Evolutionary conservation across 2,329 filamentous ascomycete species (phyloP).

Genomic region (Zymoseptoria ardabiliae): DNA sequence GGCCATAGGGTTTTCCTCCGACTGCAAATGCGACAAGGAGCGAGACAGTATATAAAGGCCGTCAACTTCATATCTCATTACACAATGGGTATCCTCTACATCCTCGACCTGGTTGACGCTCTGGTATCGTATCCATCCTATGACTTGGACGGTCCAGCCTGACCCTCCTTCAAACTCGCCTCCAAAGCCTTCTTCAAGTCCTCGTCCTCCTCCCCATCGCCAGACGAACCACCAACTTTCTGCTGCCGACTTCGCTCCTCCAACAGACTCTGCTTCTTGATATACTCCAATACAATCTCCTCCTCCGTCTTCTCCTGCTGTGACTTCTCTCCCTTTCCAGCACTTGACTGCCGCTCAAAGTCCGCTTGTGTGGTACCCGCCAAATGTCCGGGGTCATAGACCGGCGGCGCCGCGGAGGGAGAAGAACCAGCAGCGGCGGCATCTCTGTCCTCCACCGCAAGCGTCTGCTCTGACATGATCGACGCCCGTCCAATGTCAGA

Average conservation of each 20-base stretch:
- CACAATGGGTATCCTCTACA: slow-evolving; percentile 2
- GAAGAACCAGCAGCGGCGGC: slow-evolving; percentile 2
- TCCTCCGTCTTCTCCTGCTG: slow-evolving; percentile 51
- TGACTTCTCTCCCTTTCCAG: slow-evolving; percentile 16
- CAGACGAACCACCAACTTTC: slow-evolving; percentile 14
- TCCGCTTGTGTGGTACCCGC: slow-evolving; percentile 22
- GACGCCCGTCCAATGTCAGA: neutral
- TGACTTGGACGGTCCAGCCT: neutral
- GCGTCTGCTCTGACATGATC: slow-evolving; percentile 9
- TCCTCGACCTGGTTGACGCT: neutral
- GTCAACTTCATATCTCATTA: neutral
- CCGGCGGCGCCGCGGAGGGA: slow-evolving; percentile 8
- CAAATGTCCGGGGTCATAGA: slow-evolving; percentile 23
- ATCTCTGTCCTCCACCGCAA: slow-evolving; percentile 3
- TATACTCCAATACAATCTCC: slow-evolving; percentile 66
- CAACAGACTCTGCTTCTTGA: slow-evolving; percentile 66
- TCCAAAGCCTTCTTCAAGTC: slow-evolving; percentile 51
- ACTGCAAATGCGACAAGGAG: neutral
- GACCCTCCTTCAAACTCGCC: slow-evolving; percentile 43
- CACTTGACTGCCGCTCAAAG: slow-evolving; percentile 12
- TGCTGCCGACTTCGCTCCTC: slow-evolving; percentile 53
- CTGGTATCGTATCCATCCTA: neutral
- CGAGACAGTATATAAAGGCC: neutral
- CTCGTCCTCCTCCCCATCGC: slow-evolving; percentile 33
- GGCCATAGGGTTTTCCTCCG: too few relatives aligned